These are phyloP conservation scores for Emergomyces orientalis DNA, from an alignment of 2,329 filamentous ascomycete species.

Conservation along the genomic window DNA sequence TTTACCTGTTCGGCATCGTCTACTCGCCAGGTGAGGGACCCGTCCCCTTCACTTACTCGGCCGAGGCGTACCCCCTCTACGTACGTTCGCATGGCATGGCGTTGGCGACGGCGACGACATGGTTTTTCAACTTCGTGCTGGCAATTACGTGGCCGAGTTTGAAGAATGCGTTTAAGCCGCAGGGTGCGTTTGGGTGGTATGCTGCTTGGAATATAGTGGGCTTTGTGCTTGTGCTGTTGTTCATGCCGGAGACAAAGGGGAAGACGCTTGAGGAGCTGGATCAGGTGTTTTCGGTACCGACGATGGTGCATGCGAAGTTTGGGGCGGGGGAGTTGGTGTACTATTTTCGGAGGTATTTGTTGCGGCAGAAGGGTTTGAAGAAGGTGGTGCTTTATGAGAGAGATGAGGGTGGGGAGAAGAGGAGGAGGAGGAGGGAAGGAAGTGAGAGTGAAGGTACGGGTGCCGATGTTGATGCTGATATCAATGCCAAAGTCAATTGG, in stretches of 20 bases:
- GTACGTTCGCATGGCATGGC: slow-evolving; percentile 55
- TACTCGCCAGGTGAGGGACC: slow-evolving; percentile 53
- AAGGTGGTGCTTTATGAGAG: slow-evolving; percentile 26
- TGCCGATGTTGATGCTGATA: neutral
- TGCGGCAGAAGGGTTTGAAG: slow-evolving; percentile 32
- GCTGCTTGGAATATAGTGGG: slow-evolving; percentile 35
- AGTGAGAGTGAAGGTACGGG: neutral
- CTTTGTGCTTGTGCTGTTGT: slow-evolving; percentile 38
- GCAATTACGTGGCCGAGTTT: slow-evolving; percentile 47
- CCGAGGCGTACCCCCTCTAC: slow-evolving; percentile 57
- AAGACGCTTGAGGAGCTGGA: slow-evolving; percentile 42
- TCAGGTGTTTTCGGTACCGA: slow-evolving; percentile 47
- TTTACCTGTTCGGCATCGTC: slow-evolving; percentile 37
- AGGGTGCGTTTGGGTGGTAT: slow-evolving; percentile 47
- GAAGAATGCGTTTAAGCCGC: slow-evolving; percentile 38
- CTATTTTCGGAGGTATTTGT: slow-evolving; percentile 28
- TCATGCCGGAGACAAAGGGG: slow-evolving; percentile 35
- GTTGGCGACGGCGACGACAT: slow-evolving; percentile 53
- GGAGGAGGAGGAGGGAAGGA: neutral
- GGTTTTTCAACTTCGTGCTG: slow-evolving; percentile 49
- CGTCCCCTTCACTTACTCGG: slow-evolving; percentile 58
- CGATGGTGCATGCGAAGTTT: slow-evolving; percentile 34
- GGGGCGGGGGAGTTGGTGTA: slow-evolving; percentile 32
- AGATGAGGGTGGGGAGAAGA: slow-evolving; percentile 14
- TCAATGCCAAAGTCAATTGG: neutral